These are phyloP conservation scores for Rhododendron vialii DNA, from an alignment of 148 eudicot genomes.

Conservation along the genomic window DNA sequence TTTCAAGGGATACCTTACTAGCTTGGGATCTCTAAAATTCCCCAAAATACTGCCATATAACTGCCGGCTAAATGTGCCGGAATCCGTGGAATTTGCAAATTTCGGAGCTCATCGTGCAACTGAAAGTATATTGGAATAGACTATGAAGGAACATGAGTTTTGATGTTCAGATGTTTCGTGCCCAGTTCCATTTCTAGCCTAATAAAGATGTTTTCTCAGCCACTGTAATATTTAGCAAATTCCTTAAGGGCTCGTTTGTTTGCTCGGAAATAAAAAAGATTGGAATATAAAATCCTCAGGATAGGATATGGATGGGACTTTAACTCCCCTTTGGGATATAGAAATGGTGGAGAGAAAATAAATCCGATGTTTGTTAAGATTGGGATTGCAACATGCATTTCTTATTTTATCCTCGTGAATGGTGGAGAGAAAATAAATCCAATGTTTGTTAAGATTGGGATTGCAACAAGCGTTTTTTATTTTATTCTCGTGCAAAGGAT, in stretches of 20 bases:
- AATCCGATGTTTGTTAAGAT: too few species aligned
- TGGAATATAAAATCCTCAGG: too few species aligned
- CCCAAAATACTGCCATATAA: neutral
- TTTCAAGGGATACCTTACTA: neutral
- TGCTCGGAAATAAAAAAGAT: too few species aligned
- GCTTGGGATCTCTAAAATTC: neutral
- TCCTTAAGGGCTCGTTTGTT: neutral
- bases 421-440: too few species aligned
- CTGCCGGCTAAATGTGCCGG: neutral
- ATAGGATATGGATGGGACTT: too few species aligned
- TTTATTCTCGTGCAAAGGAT: too few species aligned
- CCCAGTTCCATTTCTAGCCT: neutral
- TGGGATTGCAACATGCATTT: too few species aligned
- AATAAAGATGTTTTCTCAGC: neutral
- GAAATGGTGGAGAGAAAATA: too few species aligned
- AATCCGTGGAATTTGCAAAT: neutral
- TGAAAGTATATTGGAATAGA: neutral
- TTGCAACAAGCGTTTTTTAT: too few species aligned
- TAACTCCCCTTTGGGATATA: too few species aligned
- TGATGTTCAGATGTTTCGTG: neutral
- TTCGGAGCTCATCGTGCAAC: neutral
- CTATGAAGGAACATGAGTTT: neutral
- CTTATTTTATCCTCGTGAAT: too few species aligned
- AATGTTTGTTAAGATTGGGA: too few species aligned
- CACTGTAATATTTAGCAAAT: neutral